Evolutionary conservation across 768 basidiomycete genomes (phyloP).

Genomic region (Nevesoporus exiguus): DNA sequence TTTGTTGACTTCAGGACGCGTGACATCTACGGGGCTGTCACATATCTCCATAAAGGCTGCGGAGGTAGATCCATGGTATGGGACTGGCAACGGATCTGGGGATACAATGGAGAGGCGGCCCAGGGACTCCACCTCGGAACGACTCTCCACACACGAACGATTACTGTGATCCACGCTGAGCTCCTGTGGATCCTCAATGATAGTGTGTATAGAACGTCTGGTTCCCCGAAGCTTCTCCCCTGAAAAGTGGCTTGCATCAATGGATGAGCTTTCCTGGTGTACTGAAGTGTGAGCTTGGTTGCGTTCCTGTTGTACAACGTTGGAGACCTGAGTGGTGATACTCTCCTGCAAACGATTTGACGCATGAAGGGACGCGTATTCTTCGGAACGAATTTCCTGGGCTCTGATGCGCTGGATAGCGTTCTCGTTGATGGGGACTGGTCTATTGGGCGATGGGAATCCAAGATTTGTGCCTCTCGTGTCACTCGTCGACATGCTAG

Average conservation of each 20-base stretch:
- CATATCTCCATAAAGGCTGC: conserved; percentile 30
- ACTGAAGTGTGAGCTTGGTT: conserved; percentile 12
- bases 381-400: conserved; percentile 19
- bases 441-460: conserved; percentile 13
- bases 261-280: conserved; percentile 12
- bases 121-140: conserved; percentile 24
- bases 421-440: conserved; percentile 10
- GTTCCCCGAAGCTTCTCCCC: conserved; percentile 20
- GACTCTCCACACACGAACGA: conserved; percentile 16
- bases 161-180: conserved; percentile 11
- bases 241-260: conserved; percentile 17
- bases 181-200: conserved; percentile 29
- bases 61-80: conserved; percentile 39
- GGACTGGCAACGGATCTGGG: conserved; percentile 45
- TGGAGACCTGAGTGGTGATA: conserved; percentile 6
- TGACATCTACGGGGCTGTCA: conserved; percentile 30
- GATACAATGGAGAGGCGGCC: conserved; percentile 33
- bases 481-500: conserved; percentile 11
- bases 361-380: conserved; percentile 9
- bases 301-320: conserved; percentile 8
- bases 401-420: conserved; percentile 5
- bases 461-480: neutral
- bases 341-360: conserved; percentile 17
- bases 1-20: conserved; percentile 12
- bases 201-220: conserved; percentile 28